A percentile compares a stretch with the other conserved stretches of the same genome.
These are phyloP conservation scores for Amaranthus cruentus DNA, from an alignment of 148 eudicot species.

Conservation along the genomic window DNA sequence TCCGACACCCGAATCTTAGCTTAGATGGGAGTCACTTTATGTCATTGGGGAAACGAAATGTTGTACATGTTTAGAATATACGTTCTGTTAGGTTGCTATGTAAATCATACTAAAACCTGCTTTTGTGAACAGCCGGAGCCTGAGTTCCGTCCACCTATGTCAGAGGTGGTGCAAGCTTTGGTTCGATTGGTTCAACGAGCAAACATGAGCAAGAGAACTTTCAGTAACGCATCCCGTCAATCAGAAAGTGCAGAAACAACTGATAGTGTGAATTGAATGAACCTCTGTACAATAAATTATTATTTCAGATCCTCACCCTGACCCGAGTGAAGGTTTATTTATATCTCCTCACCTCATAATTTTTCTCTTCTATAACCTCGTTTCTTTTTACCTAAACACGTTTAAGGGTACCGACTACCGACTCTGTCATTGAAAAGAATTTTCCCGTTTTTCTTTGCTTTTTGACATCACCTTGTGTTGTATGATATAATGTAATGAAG, in stretches of 20 bases:
- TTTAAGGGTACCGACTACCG: neutral
- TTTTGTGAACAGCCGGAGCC: constrained; percentile 69
- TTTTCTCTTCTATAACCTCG: neutral
- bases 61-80: neutral
- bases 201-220: constrained; percentile 94
- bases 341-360: constrained; percentile 14
- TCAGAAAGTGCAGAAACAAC: constrained; percentile 35
- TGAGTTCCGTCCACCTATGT: constrained; percentile 96
- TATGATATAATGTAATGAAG: constrained; percentile 26
- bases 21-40: no score
- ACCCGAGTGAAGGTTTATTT: constrained; percentile 15
- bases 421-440: neutral
- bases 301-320: constrained; percentile 11
- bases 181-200: constrained; percentile 87
- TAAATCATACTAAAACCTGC: neutral
- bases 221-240: constrained; percentile 43
- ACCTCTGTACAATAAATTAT: constrained; percentile 20
- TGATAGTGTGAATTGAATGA: constrained; percentile 26
- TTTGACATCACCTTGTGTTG: constrained; percentile 14
- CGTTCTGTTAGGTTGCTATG: neutral
- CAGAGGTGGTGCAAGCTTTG: constrained; percentile 93
- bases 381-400: constrained; percentile 8
- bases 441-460: neutral
- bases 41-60: no score
- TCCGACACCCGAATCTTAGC: no score